Conservation (phyloP, 2,329 filamentous ascomycete species). For the Sclerotinia trifoliorum region DNA sequence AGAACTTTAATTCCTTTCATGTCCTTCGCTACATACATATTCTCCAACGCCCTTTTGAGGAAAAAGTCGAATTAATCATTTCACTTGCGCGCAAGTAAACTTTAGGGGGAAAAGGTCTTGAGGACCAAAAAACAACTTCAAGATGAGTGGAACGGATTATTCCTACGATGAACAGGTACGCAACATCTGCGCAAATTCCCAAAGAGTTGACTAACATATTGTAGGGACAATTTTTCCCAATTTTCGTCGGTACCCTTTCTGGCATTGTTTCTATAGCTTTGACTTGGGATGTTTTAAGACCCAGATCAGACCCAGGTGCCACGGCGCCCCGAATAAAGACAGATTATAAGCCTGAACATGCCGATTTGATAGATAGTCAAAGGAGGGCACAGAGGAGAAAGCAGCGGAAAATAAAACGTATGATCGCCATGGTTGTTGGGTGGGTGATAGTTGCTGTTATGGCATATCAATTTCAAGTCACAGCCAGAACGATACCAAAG, state of each 20-base stretch:
- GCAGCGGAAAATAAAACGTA: slow-evolving; percentile 84
- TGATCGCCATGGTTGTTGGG: slow-evolving; percentile 70
- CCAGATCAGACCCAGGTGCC: slow-evolving; percentile 72
- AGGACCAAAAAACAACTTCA: slow-evolving; percentile 32
- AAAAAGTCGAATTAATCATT: neutral
- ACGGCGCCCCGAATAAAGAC: slow-evolving; percentile 80
- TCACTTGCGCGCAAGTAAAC: slow-evolving; percentile 31
- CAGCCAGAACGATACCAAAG: slow-evolving; percentile 68
- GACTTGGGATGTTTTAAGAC: slow-evolving; percentile 82
- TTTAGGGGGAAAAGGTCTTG: slow-evolving; percentile 27
- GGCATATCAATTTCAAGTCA: slow-evolving; percentile 84
- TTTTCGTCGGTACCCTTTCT: slow-evolving; percentile 92
- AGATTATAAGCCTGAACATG: slow-evolving; percentile 78
- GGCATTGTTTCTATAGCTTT: slow-evolving; percentile 85
- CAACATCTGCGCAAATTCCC: neutral
- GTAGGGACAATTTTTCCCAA: slow-evolving; percentile 95
- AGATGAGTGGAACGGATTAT: slow-evolving; percentile 66
- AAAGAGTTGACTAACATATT: slow-evolving; percentile 25
- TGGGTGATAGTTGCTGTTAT: slow-evolving; percentile 87
- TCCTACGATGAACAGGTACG: slow-evolving; percentile 90
- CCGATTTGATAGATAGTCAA: slow-evolving; percentile 76
- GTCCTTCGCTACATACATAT: neutral
- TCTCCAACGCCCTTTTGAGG: neutral
- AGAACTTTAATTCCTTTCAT: slow-evolving; percentile 18
- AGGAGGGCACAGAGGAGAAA: slow-evolving; percentile 85